Evolutionary conservation across 495 filamentous ascomycete genomes (phyloP), one percentile per base, ranked within the genome.

Genomic region (Friedmanniomyces simplex): DNA sequence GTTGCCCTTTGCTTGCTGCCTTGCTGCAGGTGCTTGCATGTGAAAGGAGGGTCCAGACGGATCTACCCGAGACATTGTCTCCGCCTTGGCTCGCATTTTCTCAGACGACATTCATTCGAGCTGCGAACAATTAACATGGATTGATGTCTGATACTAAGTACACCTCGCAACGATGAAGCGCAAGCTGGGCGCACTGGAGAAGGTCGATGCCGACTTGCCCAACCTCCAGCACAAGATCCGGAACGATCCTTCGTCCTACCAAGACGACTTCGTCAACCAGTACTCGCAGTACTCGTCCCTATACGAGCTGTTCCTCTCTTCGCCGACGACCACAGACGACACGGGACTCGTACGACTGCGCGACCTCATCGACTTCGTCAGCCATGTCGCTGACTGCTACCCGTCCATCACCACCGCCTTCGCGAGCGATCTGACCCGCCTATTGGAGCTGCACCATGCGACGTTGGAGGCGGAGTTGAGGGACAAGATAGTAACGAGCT

Each of bases 351-450:
- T 90, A 21, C 86, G 88, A 24, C 80, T 96, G 51, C 80, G 84
- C 52, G 89, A 96, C 63, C 77, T 93, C 42, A 85, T 91, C 66
- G 89, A 95, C 64, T 87, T 96, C 63, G 75, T 97, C 52, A 82
- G 91, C 34, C 91, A 97, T 73, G 87, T 93, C 58, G 87, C 91
- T 66, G 89, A 95, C 67, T 93, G 88, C 73, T 99, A 93, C 69
- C 89, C 91, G 24, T 78, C 82, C 24, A 77, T 89, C 60, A 86
- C 88, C 14, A 78, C 81, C 50, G 71, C 77, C 4, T 97, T 95
- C 67, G 82, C 88, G 16, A 79, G 85, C 52, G 86, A 95, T 61
- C 76, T 99, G 21, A 87, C 86, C 58, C 77, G 84, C 37, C 81
- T 97, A 60, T 72, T 99, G 41, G 79, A 78, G 51, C 74, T 83